Evolutionary conservation across 257 asterid genomes (phyloP).

Genomic region (Sherardia arvensis): DNA sequence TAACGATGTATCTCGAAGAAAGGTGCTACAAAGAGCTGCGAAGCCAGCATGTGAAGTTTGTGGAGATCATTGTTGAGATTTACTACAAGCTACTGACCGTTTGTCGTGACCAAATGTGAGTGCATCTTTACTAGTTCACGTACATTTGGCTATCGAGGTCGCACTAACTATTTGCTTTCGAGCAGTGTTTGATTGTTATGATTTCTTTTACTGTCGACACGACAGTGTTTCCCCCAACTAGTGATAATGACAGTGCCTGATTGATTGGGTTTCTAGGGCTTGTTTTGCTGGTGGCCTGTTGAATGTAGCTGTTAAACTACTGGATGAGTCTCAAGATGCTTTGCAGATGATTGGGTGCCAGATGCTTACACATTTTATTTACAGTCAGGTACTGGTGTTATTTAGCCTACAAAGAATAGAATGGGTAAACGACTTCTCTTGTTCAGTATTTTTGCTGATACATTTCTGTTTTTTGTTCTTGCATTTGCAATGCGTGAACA

Average conservation of each 20-base stretch:
- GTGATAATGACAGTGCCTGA: slow-evolving; percentile 4
- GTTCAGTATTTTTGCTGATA: background rate
- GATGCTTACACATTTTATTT: slow-evolving; percentile 59
- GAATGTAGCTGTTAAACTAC: slow-evolving; percentile 59
- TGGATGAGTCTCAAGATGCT: slow-evolving; percentile 59
- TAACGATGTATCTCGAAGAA: slow-evolving; percentile 85
- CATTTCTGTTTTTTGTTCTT: background rate
- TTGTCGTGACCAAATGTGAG: slow-evolving; percentile 91
- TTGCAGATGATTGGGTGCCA: slow-evolving; percentile 69
- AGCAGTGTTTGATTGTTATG: background rate
- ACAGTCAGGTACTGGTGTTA: slow-evolving; percentile 57
- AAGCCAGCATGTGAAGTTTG: slow-evolving; percentile 49
- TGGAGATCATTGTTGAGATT: slow-evolving; percentile 55
- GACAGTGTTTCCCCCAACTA: background rate
- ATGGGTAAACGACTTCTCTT: background rate
- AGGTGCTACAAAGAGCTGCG: slow-evolving; percentile 87
- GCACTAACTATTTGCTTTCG: background rate
- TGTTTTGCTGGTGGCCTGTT: slow-evolving; percentile 65
- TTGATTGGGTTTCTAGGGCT: slow-evolving; percentile 54
- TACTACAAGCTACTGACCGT: slow-evolving; percentile 64
- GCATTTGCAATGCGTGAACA: slow-evolving; percentile 23
- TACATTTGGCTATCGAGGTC: background rate
- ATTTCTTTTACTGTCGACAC: background rate
- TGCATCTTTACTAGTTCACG: slow-evolving; percentile 53
- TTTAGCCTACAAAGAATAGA: background rate